Percentiles rank a stretch among this genome's conserved stretches.
Conservation (phyloP, 2,329 filamentous ascomycete species). For the Colletotrichum sp. region DNA sequence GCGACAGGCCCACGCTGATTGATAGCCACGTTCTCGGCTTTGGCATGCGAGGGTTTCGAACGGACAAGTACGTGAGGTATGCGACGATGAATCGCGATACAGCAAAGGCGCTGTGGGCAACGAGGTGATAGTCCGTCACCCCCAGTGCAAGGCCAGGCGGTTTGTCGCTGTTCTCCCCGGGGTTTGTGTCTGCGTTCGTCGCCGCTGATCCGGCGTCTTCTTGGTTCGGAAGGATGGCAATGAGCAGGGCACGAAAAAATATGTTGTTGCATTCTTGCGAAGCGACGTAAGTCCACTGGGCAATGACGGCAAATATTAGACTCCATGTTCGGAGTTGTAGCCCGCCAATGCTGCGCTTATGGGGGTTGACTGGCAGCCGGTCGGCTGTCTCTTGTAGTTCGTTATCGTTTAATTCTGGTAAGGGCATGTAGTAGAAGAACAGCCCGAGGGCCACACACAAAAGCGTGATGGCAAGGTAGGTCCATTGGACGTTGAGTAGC, state of each 20-base stretch:
- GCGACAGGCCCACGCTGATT: slow-evolving; percentile 64
- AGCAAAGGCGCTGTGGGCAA: slow-evolving; percentile 77
- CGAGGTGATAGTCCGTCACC: slow-evolving; percentile 69
- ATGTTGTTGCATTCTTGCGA: slow-evolving; percentile 71
- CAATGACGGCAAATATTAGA: slow-evolving; percentile 73
- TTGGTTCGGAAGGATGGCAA: slow-evolving; percentile 39
- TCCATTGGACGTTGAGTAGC: slow-evolving; percentile 81
- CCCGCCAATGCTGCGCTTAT: slow-evolving; percentile 51
- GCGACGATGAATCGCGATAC: slow-evolving; percentile 74
- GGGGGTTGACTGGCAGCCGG: slow-evolving; percentile 54
- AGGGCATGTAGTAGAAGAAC: slow-evolving; percentile 72
- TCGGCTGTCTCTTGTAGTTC: slow-evolving; percentile 56
- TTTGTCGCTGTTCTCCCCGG: slow-evolving; percentile 42
- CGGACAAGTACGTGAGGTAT: slow-evolving; percentile 64
- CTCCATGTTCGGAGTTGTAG: slow-evolving; percentile 59
- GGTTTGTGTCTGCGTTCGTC: slow-evolving; percentile 41
- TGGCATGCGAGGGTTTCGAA: slow-evolving; percentile 54
- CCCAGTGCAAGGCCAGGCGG: slow-evolving; percentile 56
- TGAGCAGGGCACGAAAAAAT: slow-evolving; percentile 61
- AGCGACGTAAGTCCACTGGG: slow-evolving; percentile 82
- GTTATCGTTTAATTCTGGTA: slow-evolving; percentile 64
- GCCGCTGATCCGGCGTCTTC: slow-evolving; percentile 26
- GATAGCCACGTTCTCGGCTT: slow-evolving; percentile 74
- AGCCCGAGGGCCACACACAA: slow-evolving; percentile 74
- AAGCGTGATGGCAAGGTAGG: slow-evolving; percentile 80